Conservation (phyloP, 139 green algal species). For the Micromonas commoda region DNA sequence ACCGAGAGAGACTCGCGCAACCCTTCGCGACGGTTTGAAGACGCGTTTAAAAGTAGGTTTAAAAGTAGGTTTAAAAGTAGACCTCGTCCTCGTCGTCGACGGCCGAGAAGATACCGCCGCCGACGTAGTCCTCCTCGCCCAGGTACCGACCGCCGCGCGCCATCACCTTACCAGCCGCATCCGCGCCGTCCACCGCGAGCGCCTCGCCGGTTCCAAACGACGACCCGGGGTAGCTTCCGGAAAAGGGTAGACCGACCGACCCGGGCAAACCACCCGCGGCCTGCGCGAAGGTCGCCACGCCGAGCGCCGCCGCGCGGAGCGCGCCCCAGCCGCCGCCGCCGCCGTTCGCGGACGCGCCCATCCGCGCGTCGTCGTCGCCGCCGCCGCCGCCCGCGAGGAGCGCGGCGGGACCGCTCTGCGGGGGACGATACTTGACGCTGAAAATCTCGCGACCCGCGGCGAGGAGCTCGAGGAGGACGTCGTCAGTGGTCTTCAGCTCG, state of each 20-base stretch:
- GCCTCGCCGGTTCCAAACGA: background rate
- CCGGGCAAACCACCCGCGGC: background rate
- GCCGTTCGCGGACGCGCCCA: too few relatives aligned
- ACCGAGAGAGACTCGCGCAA: background rate
- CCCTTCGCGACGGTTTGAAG: background rate
- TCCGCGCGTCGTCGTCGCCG: background rate
- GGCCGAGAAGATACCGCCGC: too few relatives aligned
- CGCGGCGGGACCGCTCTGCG: background rate
- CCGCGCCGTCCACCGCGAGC: background rate
- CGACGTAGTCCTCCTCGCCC: background rate
- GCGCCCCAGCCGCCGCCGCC: background rate
- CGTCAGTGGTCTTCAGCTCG: conserved; percentile 32
- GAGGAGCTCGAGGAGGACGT: conserved; percentile 27
- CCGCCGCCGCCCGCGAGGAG: conserved; percentile 1
- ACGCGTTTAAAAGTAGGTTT: background rate
- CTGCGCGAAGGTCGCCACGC: background rate
- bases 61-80: background rate
- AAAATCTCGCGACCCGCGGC: conserved; percentile 5
- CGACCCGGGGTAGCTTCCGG: too few relatives aligned
- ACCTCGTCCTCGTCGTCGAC: background rate
- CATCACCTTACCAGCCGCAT: background rate
- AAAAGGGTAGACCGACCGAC: background rate
- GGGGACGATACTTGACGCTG: background rate
- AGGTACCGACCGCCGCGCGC: background rate
- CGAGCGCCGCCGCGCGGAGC: background rate